These are phyloP conservation scores for Pyrus betulifolia DNA, from an alignment of 306 rosid genomes.

Conservation along the genomic window DNA sequence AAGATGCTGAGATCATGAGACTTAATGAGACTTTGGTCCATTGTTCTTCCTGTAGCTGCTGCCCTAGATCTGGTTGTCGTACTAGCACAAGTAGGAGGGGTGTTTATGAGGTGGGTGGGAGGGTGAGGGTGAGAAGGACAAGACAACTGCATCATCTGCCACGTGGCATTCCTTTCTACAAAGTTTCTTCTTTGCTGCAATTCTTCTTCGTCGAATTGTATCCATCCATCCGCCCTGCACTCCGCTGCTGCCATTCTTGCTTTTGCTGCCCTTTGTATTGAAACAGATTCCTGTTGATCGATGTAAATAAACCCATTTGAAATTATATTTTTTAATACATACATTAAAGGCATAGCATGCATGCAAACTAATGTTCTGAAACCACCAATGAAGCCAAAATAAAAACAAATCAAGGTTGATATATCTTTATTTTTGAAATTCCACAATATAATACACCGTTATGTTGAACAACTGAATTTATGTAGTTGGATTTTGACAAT, in stretches of 20 bases:
- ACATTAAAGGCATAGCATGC: neutral
- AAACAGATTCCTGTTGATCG: constrained; percentile 53
- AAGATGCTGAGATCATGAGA: constrained; percentile 44
- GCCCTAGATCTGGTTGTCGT: neutral
- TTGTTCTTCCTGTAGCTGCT: neutral
- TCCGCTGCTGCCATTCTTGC: constrained; percentile 33
- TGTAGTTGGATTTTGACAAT: too few species aligned
- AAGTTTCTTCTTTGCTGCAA: constrained; percentile 58
- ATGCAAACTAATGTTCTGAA: neutral
- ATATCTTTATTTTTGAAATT: too few species aligned
- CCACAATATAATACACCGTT: neutral
- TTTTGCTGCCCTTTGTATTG: constrained; percentile 49
- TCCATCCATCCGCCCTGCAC: constrained; percentile 61
- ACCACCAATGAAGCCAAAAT: neutral
- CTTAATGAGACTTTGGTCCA: constrained; percentile 50
- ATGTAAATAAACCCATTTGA: neutral
- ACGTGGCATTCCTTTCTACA: constrained; percentile 75
- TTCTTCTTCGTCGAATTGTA: constrained; percentile 61
- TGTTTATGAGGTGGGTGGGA: constrained; percentile 37
- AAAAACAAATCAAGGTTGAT: neutral
- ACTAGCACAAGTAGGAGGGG: neutral
- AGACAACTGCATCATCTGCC: constrained; percentile 68
- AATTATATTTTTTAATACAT: neutral
- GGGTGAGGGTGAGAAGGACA: constrained; percentile 11
- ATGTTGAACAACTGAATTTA: neutral